Evolutionary conservation across 2,329 filamentous ascomycete species (phyloP), one percentile per base, ranked within the genome.

Genomic region (Lasiodiplodia hormozganensis): DNA sequence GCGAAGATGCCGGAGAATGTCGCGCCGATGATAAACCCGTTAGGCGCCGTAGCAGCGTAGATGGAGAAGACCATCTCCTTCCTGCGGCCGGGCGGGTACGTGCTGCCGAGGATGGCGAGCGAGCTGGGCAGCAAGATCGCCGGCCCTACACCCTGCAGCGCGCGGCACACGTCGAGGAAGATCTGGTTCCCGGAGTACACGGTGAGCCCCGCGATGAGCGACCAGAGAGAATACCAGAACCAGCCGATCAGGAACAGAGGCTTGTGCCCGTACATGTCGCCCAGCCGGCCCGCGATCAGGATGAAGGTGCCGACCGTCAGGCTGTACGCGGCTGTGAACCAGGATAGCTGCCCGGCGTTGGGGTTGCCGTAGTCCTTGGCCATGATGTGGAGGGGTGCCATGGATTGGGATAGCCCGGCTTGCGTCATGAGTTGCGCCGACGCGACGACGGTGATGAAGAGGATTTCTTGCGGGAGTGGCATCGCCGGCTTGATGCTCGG

Each of bases 61-160:
- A 84, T 68, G 0, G 81, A 77, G 71, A 92, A 90, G 0, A 87
- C 83, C 78, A 90, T 86, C 58, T 87, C 84, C 75, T 90, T 90
- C 69, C 84, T 82, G 65, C 77, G 80, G 0, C 89, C 88, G 0
- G 86, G 86, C 0, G 82, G 78, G 71, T 90, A 91, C 0, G 85
- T 83, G 0, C 81, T 80, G 2, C 88, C 89, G 0, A 92, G 76
- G 14, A 92, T 81, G 2, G 88, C 89, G 25, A 92, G 77, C 0
- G 83, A 88, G 70, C 90, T 92, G 0, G 90, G 90, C 28, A 92
- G 79, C 12, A 85, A 79, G 40, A 92, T 81, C 0, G 89, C 88
- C 0, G 88, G 87, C 0, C 90, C 90, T 21, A 90, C 83, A 0
- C 88, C 85, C 57, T 76, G 73, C 31, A 82, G 58, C 0, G 76